Evolutionary conservation across 2,329 filamentous ascomycete species (phyloP), one percentile per base, ranked within the genome.

Genomic region (Lachnellula hyalina): DNA sequence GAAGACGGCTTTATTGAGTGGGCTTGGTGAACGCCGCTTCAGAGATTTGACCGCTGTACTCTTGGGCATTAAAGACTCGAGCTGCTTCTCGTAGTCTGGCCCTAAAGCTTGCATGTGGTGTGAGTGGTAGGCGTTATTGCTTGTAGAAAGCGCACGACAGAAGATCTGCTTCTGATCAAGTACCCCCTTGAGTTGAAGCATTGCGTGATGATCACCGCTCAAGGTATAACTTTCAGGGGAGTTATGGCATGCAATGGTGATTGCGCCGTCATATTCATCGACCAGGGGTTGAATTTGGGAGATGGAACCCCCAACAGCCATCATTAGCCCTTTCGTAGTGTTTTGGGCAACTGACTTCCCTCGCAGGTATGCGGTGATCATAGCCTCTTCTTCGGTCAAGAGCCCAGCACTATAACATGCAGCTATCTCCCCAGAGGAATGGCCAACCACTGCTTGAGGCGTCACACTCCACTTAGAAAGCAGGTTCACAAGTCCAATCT

Each of bases 81-180:
- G n/a, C 12, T 28, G 14, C 2, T n/a, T 15, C 23, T 49, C 50
- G 38, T 67, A 69, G 19, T 63, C 59, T 1, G 59, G 50, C 5
- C 55, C 61, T 5, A 67, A 55, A 5, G 46, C 49, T 11, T 46
- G 34, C 68, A 71, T 71, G 34, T 69, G 65, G 4, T 59, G 61
- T 4, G 64, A 58, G 40, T 76, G 74, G 56, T 74, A 76, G 0
- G 74, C 73, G 4, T 67, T 71, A 49, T 72, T 70, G 17, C 73
- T 71, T 9, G 48, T 54, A 5, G 25, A 25, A 7, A 25, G 25
- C 5, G 25, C 25, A 25, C 25, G 25, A 7, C 25, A 25, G 5
- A 25, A 25, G 25, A 25, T 25, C 15, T 34, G 14, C 5, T 32
- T 14, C 49, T 34, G 4, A 14, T 28, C 14, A 35, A 51, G 34